Base-by-base conservation (phyloP, 345 rosid species). In the Hibiscus tridactylites region DNA sequence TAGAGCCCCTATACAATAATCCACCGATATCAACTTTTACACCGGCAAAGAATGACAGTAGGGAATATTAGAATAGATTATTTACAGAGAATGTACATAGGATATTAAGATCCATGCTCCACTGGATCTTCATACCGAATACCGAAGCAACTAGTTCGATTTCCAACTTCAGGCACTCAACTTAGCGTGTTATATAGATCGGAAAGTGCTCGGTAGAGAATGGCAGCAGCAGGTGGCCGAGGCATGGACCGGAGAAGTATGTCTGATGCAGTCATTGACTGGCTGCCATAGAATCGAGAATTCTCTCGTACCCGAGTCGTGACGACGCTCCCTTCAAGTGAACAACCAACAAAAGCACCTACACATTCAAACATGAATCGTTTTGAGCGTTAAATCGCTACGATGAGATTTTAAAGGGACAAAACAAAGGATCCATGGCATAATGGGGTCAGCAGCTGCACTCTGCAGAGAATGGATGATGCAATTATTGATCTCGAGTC, bases 321-420 rank as follows among this genome's bases (percentile, higher is more conserved):
- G 73, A 94, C 88, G 12, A 91, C 44, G 72, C 93, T 91, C 31
- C 98, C 95, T 84, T 94, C 91, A 58, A 94, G 91, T 2, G 97
- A 90, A 75, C 97, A 94, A 68, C 97, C 98, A 12, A 92, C 86
- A 71, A 95, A 92, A 31, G 99, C 97, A 78, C 98, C 99, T 95
- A 81, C 70, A 69, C 49, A 60, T 66, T 68, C 54, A 71, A 72
- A 60, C 65, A 29, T n/a, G 29, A 37, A 54, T 37, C 0, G 35
- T 68, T 28, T 68, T 26, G 66, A 37, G 21, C 61, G 50, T 52
- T 54, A 10, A 17, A 19, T 9, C 4, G 9, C 26, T 39, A 42
- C n/a, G 21, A 12, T 44, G 12, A 12, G 53, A 42, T 16, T 12
- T 44, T 11, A 39, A 39, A 39, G 44, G 44, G 10, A 5, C 44